These are phyloP conservation scores for Chamaecyparis obtusa DNA, from an alignment of 75 land plant genomes.

Conservation along the genomic window DNA sequence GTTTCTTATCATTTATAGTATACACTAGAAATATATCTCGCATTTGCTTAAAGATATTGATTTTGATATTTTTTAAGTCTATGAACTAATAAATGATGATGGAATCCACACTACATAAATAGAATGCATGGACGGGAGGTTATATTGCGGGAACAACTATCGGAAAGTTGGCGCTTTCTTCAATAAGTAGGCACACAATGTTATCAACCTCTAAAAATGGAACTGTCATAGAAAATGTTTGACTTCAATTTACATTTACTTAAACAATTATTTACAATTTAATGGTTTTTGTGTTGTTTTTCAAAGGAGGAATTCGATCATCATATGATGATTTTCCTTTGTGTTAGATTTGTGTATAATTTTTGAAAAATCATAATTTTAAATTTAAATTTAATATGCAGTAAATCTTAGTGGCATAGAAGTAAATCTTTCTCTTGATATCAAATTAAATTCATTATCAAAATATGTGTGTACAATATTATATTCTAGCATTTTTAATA, in stretches of 20 bases:
- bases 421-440: too few relatives aligned
- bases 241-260: not conserved
- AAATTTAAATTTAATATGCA: too few relatives aligned
- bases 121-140: slow-evolving; percentile 98
- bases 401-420: too few relatives aligned
- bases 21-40: not conserved
- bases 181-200: not conserved
- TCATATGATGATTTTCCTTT: not conserved
- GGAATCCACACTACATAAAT: slow-evolving; percentile 4
- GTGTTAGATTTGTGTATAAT: not conserved
- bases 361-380: too few relatives aligned
- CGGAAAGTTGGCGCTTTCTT: slow-evolving; percentile 37
- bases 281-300: too few relatives aligned
- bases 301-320: not conserved
- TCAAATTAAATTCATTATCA: too few relatives aligned
- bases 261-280: too few relatives aligned
- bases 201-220: not conserved
- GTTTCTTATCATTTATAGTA: not conserved
- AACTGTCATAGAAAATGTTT: not conserved
- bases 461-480: too few relatives aligned
- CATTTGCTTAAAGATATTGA: not conserved
- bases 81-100: too few relatives aligned
- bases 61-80: not conserved
- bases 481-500: too few relatives aligned
- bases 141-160: slow-evolving; percentile 84